A percentile compares a stretch with the other conserved stretches of the same genome.
Conservation (phyloP, 2,329 filamentous ascomycete species). For the Colletotrichum costaricense region DNA sequence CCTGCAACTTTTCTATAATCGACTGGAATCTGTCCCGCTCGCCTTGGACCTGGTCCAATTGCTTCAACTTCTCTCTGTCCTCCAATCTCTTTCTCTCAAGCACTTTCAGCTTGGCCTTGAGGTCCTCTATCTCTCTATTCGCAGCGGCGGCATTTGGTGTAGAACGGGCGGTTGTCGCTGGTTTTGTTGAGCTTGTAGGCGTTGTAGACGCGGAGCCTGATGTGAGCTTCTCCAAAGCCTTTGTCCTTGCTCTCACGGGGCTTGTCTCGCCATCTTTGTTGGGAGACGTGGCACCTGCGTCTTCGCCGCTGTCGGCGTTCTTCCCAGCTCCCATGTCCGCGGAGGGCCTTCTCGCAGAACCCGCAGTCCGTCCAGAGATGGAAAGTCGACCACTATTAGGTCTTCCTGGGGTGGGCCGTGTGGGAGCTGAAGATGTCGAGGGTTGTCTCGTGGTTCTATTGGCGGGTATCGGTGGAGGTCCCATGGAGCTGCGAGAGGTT, state of each 20-base stretch:
- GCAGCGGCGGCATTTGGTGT: conserved; percentile 60
- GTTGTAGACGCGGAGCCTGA: conserved; percentile 46
- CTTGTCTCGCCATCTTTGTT: conserved; percentile 64
- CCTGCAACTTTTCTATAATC: conserved; percentile 91
- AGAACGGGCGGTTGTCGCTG: conserved; percentile 42
- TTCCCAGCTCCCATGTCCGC: conserved; percentile 58
- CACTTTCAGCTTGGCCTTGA: conserved; percentile 87
- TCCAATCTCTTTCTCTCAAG: conserved; percentile 89
- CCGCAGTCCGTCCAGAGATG: conserved; percentile 46
- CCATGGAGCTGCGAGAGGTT: conserved; percentile 73
- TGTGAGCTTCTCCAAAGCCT: conserved; percentile 64
- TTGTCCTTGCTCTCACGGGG: conserved; percentile 61
- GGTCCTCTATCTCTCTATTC: conserved; percentile 81
- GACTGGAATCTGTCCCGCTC: conserved; percentile 83
- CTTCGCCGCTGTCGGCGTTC: conserved; percentile 50
- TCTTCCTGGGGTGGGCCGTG: conserved; percentile 45
- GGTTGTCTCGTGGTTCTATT: conserved; percentile 56
- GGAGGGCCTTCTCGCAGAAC: conserved; percentile 57
- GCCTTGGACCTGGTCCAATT: conserved; percentile 78
- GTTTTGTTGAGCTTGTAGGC: conserved; percentile 36
- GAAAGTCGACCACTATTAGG: conserved; percentile 56
- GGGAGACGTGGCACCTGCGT: conserved; percentile 54
- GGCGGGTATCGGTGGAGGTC: conserved; percentile 67
- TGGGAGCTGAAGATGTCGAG: conserved; percentile 54
- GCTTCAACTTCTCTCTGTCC: conserved; percentile 86